phyloP scores from a whole-genome alignment of 2,329 filamentous ascomycete genomes.

The Aspergillus novoparasiticus region DNA sequence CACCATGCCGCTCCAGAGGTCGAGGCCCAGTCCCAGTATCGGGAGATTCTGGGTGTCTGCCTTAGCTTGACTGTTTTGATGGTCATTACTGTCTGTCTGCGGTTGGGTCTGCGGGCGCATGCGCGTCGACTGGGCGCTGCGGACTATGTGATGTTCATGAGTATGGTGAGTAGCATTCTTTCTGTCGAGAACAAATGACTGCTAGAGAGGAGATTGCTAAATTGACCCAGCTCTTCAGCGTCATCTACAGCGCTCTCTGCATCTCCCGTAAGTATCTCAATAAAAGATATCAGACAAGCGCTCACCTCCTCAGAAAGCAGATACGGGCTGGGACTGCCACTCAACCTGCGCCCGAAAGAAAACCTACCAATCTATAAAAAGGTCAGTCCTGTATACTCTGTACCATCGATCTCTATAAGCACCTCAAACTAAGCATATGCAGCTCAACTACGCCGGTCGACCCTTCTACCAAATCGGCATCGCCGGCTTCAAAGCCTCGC shows the following conservation, averaged over 20 bases:
- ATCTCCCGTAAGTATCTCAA: neutral
- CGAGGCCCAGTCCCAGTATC: slow-evolving; percentile 52
- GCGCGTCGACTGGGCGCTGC: slow-evolving; percentile 51
- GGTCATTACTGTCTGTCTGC: slow-evolving; percentile 42
- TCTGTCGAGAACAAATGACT: neutral
- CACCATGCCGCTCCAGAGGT: slow-evolving; percentile 52
- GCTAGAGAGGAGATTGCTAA: too few species aligned
- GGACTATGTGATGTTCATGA: slow-evolving; percentile 47
- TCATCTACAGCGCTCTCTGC: neutral
- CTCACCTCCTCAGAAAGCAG: slow-evolving; percentile 47
- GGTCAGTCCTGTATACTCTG: slow-evolving; percentile 16
- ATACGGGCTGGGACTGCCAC: slow-evolving; percentile 55
- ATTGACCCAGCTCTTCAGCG: neutral
- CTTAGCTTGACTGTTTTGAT: slow-evolving; percentile 49
- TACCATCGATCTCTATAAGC: neutral
- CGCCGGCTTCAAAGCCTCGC: slow-evolving; percentile 59
- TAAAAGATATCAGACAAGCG: neutral
- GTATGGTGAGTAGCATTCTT: slow-evolving; percentile 29
- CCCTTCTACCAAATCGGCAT: slow-evolving; percentile 60
- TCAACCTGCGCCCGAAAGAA: slow-evolving; percentile 45
- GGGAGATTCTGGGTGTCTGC: slow-evolving; percentile 52
- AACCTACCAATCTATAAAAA: slow-evolving; percentile 50
- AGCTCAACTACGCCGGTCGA: slow-evolving; percentile 57
- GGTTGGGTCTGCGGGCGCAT: slow-evolving; percentile 48
- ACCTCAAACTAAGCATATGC: neutral